Evolutionary conservation across 1,284 basidiomycete genomes (phyloP).

Genomic region (Pisolithus thermaeus): DNA sequence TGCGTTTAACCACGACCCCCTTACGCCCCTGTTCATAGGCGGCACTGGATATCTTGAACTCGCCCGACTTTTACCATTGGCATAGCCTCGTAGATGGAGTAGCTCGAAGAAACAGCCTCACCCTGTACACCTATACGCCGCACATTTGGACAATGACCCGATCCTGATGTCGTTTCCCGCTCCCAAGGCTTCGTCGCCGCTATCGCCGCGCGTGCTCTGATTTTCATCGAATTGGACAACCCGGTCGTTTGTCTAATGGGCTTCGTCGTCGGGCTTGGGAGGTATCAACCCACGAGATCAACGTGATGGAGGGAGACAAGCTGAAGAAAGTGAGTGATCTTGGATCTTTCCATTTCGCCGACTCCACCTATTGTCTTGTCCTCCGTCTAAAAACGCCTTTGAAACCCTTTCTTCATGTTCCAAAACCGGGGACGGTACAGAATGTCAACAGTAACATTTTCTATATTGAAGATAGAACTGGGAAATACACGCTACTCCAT

Average conservation of each 20-base stretch:
- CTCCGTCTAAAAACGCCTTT: slow-evolving; percentile 19
- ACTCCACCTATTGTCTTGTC: slow-evolving; percentile 37
- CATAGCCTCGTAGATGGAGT: slow-evolving; percentile 47
- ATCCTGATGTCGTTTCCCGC: too few species aligned
- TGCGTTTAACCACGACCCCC: too few species aligned
- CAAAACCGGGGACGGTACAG: too few species aligned
- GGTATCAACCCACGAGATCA: slow-evolving; percentile 41
- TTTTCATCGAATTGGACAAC: too few species aligned
- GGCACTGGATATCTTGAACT: slow-evolving; percentile 25
- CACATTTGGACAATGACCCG: too few species aligned
- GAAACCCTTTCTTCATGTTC: neutral
- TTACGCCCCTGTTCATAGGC: slow-evolving; percentile 39
- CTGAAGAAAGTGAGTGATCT: slow-evolving; percentile 40
- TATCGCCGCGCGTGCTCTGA: too few species aligned
- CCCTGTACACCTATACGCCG: slow-evolving; percentile 55
- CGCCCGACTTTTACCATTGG: slow-evolving; percentile 52
- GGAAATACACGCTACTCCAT: too few species aligned
- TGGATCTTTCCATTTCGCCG: slow-evolving; percentile 47
- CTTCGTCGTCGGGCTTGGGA: slow-evolving; percentile 27
- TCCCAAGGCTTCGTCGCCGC: too few species aligned
- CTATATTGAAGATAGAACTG: too few species aligned
- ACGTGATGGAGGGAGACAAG: slow-evolving; percentile 24
- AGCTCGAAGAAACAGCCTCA: slow-evolving; percentile 36
- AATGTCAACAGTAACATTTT: too few species aligned
- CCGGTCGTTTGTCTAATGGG: too few species aligned